Evolutionary conservation across 352 stramenopile genomes (phyloP), one percentile per base, ranked within the genome.

Genomic region (Chrysophaeum taylorii): DNA sequence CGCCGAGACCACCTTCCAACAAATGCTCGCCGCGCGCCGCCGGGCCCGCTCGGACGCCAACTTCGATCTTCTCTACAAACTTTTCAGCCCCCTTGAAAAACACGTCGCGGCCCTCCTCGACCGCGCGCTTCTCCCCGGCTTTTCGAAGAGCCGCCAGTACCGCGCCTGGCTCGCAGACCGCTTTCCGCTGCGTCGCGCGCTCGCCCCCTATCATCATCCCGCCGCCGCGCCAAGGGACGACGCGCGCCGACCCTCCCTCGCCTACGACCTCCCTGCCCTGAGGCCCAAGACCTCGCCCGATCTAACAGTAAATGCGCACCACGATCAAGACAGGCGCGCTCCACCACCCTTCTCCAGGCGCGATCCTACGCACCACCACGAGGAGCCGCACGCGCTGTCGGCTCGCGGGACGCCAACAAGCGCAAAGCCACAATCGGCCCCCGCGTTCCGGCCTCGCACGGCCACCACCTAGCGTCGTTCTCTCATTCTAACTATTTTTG

Each of bases 251-350:
- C 18, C 45, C 45, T 57, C 45, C 9, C n/a, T 57, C 23, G 23
- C 9, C 45, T 57, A 57, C 45, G 45, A 57, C 45, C 45, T 57
- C 9, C 45, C 45, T n/a, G n/a, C n/a, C n/a, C n/a, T n/a, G n/a
- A n/a, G n/a, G n/a, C n/a, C n/a, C n/a, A n/a, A n/a, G n/a, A n/a
- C n/a, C n/a, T n/a, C n/a, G n/a, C n/a, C n/a, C n/a, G n/a, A n/a
- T n/a, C n/a, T n/a, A n/a, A n/a, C n/a, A n/a, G n/a, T n/a, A n/a
- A n/a, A n/a, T n/a, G n/a, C n/a, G n/a, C n/a, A n/a, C n/a, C n/a
- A n/a, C n/a, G n/a, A n/a, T n/a, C n/a, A n/a, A n/a, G n/a, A n/a
- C n/a, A n/a, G n/a, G n/a, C n/a, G n/a, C n/a, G n/a, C n/a, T n/a
- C n/a, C n/a, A n/a, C n/a, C n/a, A n/a, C n/a, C n/a, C n/a, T n/a